Percentiles rank a stretch among this genome's conserved stretches.
These are phyloP conservation scores for Mucor circinelloides DNA, from an alignment of 371 early-diverging fungal species.

Conservation along the genomic window DNA sequence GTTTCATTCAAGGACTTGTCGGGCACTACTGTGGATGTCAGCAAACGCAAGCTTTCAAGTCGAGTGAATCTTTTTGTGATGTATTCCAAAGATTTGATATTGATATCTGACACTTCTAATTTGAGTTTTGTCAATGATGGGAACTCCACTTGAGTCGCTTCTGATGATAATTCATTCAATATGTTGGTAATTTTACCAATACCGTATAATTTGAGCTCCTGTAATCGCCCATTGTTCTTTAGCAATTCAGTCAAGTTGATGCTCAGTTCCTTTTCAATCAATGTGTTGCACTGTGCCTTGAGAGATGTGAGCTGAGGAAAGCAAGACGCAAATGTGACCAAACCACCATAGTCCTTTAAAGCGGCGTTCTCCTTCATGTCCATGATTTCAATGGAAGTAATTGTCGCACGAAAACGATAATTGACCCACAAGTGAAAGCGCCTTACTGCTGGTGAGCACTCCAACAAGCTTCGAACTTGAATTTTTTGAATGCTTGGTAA, in stretches of 20 bases:
- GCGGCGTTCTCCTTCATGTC: slow-evolving; percentile 4
- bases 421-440: slow-evolving; percentile 11
- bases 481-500: slow-evolving; percentile 10
- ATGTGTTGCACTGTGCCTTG: not conserved
- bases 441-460: slow-evolving; percentile 3
- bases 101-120: not conserved
- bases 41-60: not conserved
- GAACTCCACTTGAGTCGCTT: not conserved
- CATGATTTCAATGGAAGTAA: slow-evolving; percentile 1
- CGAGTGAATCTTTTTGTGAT: not conserved
- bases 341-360: slow-evolving; percentile 3
- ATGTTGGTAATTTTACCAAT: slow-evolving; percentile 1
- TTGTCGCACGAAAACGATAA: slow-evolving; percentile 3
- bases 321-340: not conserved
- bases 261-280: not conserved
- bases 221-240: not conserved
- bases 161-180: not conserved
- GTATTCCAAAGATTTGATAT: not conserved
- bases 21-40: not conserved
- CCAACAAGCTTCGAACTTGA: not conserved
- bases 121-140: slow-evolving; percentile 1
- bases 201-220: slow-evolving; percentile 1
- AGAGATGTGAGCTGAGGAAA: slow-evolving; percentile 9
- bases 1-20: not conserved
- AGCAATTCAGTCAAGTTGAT: not conserved